Base-by-base conservation (phyloP, 352 stramenopile species). In the Phytophthora multivora region DNA sequence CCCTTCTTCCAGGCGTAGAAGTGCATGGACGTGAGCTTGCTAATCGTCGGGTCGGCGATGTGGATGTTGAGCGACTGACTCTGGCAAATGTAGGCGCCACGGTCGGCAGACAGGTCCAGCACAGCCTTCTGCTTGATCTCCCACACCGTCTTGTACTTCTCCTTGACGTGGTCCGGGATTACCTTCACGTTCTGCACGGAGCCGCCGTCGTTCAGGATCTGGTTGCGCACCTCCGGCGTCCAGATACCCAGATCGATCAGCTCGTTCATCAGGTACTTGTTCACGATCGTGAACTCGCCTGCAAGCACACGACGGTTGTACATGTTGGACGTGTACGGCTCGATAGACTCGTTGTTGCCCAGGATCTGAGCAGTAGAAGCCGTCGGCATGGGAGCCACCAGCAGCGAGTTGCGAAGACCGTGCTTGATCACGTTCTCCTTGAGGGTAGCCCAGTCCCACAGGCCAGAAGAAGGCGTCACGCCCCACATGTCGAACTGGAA, bases 1-100 rank as follows among this genome's bases (percentile, higher is more conserved):
- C 97, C 97, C 79, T 98, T 98, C 84, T 99, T 99, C 98, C 98
- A 99, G 5, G 97, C 94, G 73, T 99, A 99, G 69, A 99, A 99
- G 85, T 99, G 97, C 97, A 99, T 99, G 31, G 92, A 98, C n/a
- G 97, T 99, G 41, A 99, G 82, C 79, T 99, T 99, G 36, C 88
- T 93, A 26, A 97, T 96, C 23, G 80, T 98, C n/a, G 97, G 96
- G 46, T 99, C 97, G 16, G 96, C 97, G 69, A 99, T 99, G 85
- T 99, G 97, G 39, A 99, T 88, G 77, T 99, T 99, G 48, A 99
- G 88, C 50, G 86, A 97, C 74, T 98, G 93, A 68, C 88, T 97
- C 77, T 99, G 98, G 85, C 97, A 99, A 70, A 99, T 99, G 82
- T 93, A 99, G 7, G 97, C 96, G 25, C 96, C 97, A 42, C 98